phyloP scores from a whole-genome alignment of 2,329 filamentous ascomycete genomes.

The Knufia fluminis region DNA sequence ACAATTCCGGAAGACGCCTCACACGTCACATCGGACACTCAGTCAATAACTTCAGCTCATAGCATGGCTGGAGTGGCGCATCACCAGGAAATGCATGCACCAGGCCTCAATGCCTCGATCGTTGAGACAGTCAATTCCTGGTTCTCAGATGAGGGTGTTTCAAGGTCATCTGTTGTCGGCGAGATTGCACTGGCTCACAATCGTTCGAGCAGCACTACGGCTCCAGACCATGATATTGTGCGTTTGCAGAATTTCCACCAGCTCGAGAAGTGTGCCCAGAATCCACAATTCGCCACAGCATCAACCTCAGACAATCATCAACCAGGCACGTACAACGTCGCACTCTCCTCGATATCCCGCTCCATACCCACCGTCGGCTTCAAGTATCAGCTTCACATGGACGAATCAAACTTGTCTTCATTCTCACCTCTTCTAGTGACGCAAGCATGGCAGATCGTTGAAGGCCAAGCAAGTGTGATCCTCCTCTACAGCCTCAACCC shows the following conservation, averaged over 20 bases:
- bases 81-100: slow-evolving; percentile 71
- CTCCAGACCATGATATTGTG: slow-evolving; percentile 52
- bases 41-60: slow-evolving; percentile 81
- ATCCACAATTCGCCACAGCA: slow-evolving; percentile 71
- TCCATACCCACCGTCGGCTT: slow-evolving; percentile 65
- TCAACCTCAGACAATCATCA: slow-evolving; percentile 20
- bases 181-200: slow-evolving; percentile 87
- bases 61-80: slow-evolving; percentile 58
- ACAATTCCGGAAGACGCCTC: slow-evolving; percentile 47
- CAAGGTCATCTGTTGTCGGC: slow-evolving; percentile 65
- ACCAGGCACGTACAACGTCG: slow-evolving; percentile 66
- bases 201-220: slow-evolving; percentile 31
- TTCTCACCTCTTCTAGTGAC: slow-evolving; percentile 66
- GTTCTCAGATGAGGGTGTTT: slow-evolving; percentile 65
- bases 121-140: slow-evolving; percentile 84
- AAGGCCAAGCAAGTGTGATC: slow-evolving; percentile 76
- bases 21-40: slow-evolving; percentile 67
- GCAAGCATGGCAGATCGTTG: slow-evolving; percentile 73
- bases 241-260: slow-evolving; percentile 77
- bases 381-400: slow-evolving; percentile 78
- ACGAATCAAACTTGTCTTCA: slow-evolving; percentile 43
- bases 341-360: slow-evolving; percentile 60
- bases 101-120: slow-evolving; percentile 78
- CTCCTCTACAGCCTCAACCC: slow-evolving; percentile 80
- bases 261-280: slow-evolving; percentile 89